These are phyloP conservation scores for Geosmithia flava DNA, from an alignment of 2,329 filamentous ascomycete genomes.

Conservation along the genomic window DNA sequence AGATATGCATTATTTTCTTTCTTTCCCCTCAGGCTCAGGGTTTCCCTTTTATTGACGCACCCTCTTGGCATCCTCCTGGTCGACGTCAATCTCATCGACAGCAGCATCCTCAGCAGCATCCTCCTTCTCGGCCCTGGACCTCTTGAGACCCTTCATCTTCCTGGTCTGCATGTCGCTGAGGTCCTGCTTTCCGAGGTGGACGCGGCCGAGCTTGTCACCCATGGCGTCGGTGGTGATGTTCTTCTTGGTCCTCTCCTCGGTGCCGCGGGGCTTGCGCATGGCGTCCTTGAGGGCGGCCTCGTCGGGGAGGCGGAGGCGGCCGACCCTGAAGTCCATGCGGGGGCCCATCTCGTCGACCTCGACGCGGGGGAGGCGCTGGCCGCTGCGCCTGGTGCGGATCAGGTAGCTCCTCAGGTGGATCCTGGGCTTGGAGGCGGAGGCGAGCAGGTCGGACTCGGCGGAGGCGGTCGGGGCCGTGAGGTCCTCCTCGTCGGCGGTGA, in stretches of 20 bases:
- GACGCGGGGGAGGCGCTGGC: slow-evolving; percentile 76
- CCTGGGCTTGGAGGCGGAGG: slow-evolving; percentile 35
- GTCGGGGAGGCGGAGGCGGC: slow-evolving; percentile 69
- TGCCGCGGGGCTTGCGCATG: slow-evolving; percentile 69
- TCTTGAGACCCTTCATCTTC: slow-evolving; percentile 99
- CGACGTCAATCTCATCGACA: slow-evolving; percentile 2
- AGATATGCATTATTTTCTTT: neutral
- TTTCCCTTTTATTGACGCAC: slow-evolving; percentile 15
- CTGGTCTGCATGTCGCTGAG: slow-evolving; percentile 78
- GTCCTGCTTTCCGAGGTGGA: slow-evolving; percentile 87
- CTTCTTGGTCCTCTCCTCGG: slow-evolving; percentile 80
- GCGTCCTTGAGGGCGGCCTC: slow-evolving; percentile 75
- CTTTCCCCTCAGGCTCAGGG: too few species aligned
- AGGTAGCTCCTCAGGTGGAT: slow-evolving; percentile 71
- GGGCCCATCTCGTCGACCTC: slow-evolving; percentile 95
- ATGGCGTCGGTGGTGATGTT: slow-evolving; percentile 85
- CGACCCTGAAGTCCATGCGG: slow-evolving; percentile 80
- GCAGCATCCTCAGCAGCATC: slow-evolving; percentile 7
- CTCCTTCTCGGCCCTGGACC: slow-evolving; percentile 47
- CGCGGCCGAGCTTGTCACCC: slow-evolving; percentile 90
- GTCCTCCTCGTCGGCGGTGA: slow-evolving; percentile 56
- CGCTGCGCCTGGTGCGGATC: slow-evolving; percentile 74
- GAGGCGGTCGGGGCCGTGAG: slow-evolving; percentile 7
- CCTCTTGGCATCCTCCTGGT: slow-evolving; percentile 23
- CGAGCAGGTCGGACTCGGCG: slow-evolving; percentile 10